These are phyloP conservation scores for Sugiyamaella japonica DNA, from an alignment of 1,139 yeast genomes.

Conservation along the genomic window DNA sequence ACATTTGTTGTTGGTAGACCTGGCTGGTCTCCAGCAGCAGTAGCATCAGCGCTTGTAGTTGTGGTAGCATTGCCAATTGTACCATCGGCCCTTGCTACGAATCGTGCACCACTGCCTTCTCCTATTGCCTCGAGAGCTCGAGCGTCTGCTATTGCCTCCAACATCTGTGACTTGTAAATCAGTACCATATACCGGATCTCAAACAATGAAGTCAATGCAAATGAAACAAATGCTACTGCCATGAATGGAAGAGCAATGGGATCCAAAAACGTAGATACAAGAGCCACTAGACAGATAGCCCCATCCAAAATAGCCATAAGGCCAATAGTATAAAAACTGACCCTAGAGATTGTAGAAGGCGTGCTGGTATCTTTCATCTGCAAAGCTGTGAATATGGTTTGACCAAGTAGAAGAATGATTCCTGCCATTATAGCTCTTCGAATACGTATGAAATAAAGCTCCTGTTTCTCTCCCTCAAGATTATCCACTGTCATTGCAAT, in stretches of 20 bases:
- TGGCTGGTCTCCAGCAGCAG: conserved; percentile 5
- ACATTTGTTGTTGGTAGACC: conserved; percentile 19
- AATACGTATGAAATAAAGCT: conserved; percentile 48
- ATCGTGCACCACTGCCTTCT: conserved; percentile 21
- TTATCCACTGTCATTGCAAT: conserved; percentile 48
- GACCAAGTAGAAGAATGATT: conserved; percentile 48
- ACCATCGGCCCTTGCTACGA: conserved; percentile 33
- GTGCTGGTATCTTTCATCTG: conserved; percentile 75
- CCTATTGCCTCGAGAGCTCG: conserved; percentile 37
- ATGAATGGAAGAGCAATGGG: conserved; percentile 65
- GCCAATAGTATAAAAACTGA: conserved; percentile 63
- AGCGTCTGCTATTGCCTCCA: conserved; percentile 65
- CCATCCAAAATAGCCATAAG: conserved; percentile 66
- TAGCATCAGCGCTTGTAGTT: conserved; percentile 6
- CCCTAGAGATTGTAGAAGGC: conserved; percentile 73
- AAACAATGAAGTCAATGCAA: conserved; percentile 70
- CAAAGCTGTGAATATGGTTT: conserved; percentile 52
- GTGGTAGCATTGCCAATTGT: conserved; percentile 19
- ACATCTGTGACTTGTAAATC: conserved; percentile 69
- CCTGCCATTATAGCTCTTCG: conserved; percentile 42
- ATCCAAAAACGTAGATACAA: conserved; percentile 57
- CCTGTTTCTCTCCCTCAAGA: conserved; percentile 60
- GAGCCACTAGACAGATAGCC: conserved; percentile 58
- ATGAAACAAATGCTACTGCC: conserved; percentile 67
- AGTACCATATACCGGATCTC: conserved; percentile 74